Evolutionary conservation across 2,329 filamentous ascomycete species (phyloP), one percentile per base, ranked within the genome.

Genomic region (Penicillium sp.): DNA sequence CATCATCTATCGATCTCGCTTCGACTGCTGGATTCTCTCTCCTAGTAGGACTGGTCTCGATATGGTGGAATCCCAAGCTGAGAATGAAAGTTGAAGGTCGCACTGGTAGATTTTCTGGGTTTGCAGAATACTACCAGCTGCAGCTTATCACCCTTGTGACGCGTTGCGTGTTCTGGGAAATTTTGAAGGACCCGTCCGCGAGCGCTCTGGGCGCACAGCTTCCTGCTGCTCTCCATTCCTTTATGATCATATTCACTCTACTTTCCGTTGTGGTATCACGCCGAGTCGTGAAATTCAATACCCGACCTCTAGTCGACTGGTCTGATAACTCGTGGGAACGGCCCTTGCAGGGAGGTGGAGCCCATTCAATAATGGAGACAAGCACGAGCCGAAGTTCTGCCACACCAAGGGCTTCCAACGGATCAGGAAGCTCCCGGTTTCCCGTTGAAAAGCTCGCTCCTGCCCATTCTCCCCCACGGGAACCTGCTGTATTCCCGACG

Each of bases 51-150:
- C 61, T 72, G 38, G 46, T 74, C 26, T 73, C 71, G 5, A 57
- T 74, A 7, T 76, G 74, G 74, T 77, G 73, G 71, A 76, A 77
- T 51, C 74, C 73, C 7, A 70, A 69, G 47, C 58, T 75, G 56
- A 67, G 68, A 49, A 54, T 70, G 40, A 75, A 73, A 56, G 58
- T 75, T 11, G 63, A 69, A 46, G 70, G 70, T 35, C 60, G 64
- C 52, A 64, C 62, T 38, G 72, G 70, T 7, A 65, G 69, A 12
- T 66, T 76, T 36, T 48, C 60, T 32, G 72, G 73, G 3, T 60
- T 74, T 32, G 60, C 63, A 11, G 67, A 74, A 47, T 77, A 74
- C 52, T 77, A 76, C 51, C 59, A 71, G 51, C 59, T 71, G 3
- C 74, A 76, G 49, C 60, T 73, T n/a, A 65, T 73, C 46, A 57